These are phyloP conservation scores for Dryas octopetala DNA, from an alignment of 306 rosid species.

Conservation along the genomic window DNA sequence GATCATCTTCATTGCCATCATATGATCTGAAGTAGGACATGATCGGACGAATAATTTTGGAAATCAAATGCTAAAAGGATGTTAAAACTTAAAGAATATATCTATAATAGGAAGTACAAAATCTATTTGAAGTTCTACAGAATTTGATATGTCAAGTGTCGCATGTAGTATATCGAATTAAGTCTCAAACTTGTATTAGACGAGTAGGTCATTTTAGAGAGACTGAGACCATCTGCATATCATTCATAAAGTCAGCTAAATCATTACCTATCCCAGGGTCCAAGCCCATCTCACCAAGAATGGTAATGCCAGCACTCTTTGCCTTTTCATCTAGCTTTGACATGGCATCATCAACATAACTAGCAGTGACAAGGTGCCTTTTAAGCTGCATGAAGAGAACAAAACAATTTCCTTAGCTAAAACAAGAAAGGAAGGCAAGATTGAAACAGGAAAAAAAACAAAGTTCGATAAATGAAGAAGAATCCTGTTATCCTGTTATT, in stretches of 20 bases:
- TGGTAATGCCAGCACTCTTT: slow-evolving; percentile 74
- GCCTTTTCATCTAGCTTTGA: slow-evolving; percentile 70
- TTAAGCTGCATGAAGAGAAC: slow-evolving; percentile 58
- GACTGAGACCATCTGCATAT: not conserved
- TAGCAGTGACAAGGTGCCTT: slow-evolving; percentile 91
- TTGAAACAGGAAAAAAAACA: not conserved
- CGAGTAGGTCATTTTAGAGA: not conserved
- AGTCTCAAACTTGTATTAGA: too few species aligned
- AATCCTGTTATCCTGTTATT: not conserved
- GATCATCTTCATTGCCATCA: slow-evolving; percentile 99
- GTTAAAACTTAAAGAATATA: too few species aligned
- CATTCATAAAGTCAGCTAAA: not conserved
- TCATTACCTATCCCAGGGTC: slow-evolving; percentile 95
- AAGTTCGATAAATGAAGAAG: not conserved
- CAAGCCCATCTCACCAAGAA: slow-evolving; percentile 97
- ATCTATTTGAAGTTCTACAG: too few species aligned
- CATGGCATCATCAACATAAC: slow-evolving; percentile 85
- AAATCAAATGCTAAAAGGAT: not conserved
- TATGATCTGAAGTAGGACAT: slow-evolving; percentile 64
- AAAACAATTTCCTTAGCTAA: slow-evolving; percentile 18
- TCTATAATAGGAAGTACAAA: too few species aligned
- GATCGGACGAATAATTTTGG: not conserved
- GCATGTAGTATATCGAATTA: too few species aligned
- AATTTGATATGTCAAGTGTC: too few species aligned
- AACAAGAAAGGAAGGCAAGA: not conserved